Base-by-base conservation (phyloP, 2,329 filamentous ascomycete species). In the Drechslerella coelobrocha region DNA sequence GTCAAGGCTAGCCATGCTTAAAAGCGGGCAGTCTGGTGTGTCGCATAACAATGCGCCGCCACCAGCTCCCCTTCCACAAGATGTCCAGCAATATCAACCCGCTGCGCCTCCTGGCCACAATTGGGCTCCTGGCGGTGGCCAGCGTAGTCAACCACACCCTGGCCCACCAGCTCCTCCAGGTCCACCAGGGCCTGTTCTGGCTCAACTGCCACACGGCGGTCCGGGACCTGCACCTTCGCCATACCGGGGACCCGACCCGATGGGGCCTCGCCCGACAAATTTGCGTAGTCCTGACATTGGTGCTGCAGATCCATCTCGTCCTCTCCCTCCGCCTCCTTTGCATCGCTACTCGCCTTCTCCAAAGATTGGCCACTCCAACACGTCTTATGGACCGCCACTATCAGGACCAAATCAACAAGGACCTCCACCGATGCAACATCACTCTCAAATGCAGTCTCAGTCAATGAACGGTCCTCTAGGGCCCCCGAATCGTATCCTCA, bases 1-100 rank as follows among this genome's bases (percentile, higher is more conserved):
- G 80, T 92, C 92, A 65, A 88, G 94, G 72, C 83, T 99, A 72
- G 90, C 96, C 78, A 84, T 99, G 50, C 85, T 99, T 63, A 90
- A 94, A 66, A 92, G 86, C 73, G 91, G 91, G 17, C 88, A 89
- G 75, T 88, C 86, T 77, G 88, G 90, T 71, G 83, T 89, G 75
- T 84, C 85, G 39, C 86, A 89, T 76, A 88, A 84, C 75, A 88
- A 84, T 74, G 90, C 89, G 55, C 92, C 93, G n/a, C 86, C 94
- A 76, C 66, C 66, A 43, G 66, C 66, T 12, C 66, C 66, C 19
- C 59, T 71, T 17, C 93, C 94, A 6, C 93, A 96, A 77, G 94
- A 99, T 79, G 92, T 97, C 21, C 91, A 96, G 77, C 90, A 92
- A 5, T 97, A 97, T 77, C 92, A 96, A 79, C 86, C 88, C 59